Base-by-base conservation (phyloP, 2,329 filamentous ascomycete species). In the Rutstroemia sp. region DNA sequence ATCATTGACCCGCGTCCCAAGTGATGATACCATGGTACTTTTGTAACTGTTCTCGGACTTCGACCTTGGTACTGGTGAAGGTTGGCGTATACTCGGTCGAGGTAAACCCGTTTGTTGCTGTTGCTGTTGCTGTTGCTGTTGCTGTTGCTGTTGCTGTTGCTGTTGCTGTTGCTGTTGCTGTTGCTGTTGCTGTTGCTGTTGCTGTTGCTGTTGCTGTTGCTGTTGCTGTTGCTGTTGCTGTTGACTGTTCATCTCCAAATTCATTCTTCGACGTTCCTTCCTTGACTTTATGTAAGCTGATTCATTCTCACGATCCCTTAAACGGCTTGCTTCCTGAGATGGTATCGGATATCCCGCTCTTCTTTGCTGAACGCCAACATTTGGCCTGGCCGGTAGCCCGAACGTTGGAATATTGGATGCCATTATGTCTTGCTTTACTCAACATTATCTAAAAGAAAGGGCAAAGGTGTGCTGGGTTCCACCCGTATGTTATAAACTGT, bases 341-440 rank as follows among this genome's bases (percentile, higher is more conserved):
- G 59, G 64, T 37, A 60, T 60, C 41, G 65, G 65, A 57, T 59
- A 57, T 45, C 61, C 62, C 30, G 63, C 48, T 53, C 64, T 68
- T 58, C 64, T 67, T 16, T 66, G 62, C 56, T 69, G 64, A 61
- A 67, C 62, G 51, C 69, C 66, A 48, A 76, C 73, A 39, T 67
- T 68, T 61, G 74, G 71, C 58, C 73, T 70, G 57, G 70, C 64
- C 12, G 72, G 73, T 50, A 75, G 68, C 57, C 74, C 72, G 62
- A 71, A 72, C 56, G 70, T 71, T 59, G 67, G 67, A 65, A 70
- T 71, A 55, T 71, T 67, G 64, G 74, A 73, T 68, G 74, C 73
- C 75, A 77, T 77, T 60, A 57, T 73, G 58, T 57, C 65, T 64
- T 56, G 58, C 51, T 56, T 62, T 60, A 53, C 48, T 59, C 47